Percentiles rank a stretch among this genome's conserved stretches.
These are phyloP conservation scores for Dothidotthia symphoricarpi DNA, from an alignment of 2,329 filamentous ascomycete species.

Conservation along the genomic window DNA sequence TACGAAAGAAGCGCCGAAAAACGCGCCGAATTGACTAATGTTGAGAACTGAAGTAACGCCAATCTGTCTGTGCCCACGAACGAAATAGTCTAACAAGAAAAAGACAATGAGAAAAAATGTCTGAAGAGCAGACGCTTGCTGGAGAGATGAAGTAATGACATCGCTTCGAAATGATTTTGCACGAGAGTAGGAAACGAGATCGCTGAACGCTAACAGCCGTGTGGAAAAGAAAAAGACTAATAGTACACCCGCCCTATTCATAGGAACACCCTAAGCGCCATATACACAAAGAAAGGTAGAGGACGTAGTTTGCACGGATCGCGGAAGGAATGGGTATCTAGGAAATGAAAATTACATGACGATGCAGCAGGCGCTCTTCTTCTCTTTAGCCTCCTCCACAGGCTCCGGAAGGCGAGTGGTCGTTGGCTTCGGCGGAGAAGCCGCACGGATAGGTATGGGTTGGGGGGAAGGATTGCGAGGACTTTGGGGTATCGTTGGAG, in stretches of 20 bases:
- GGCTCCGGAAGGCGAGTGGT: slow-evolving; percentile 56
- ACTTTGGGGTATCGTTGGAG: slow-evolving; percentile 45
- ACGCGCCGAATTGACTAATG: neutral
- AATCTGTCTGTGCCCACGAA: neutral
- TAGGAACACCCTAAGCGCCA: slow-evolving; percentile 23
- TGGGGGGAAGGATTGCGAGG: slow-evolving; percentile 31
- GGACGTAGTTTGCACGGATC: slow-evolving; percentile 20
- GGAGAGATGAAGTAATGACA: neutral
- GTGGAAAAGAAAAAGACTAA: slow-evolving; percentile 13
- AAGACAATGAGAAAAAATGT: too few relatives aligned
- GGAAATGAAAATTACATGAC: slow-evolving; percentile 60
- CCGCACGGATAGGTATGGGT: slow-evolving; percentile 20
- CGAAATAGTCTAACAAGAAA: neutral
- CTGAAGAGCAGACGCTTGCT: too few relatives aligned
- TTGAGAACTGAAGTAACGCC: neutral
- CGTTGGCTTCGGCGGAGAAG: slow-evolving; percentile 34
- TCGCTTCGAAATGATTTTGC: slow-evolving; percentile 7
- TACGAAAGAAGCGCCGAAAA: neutral
- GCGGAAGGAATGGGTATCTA: slow-evolving; percentile 30
- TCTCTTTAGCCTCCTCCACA: slow-evolving; percentile 56
- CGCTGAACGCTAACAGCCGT: slow-evolving; percentile 38
- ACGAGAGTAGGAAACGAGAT: slow-evolving; percentile 19
- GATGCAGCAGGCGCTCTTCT: slow-evolving; percentile 67
- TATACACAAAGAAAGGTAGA: slow-evolving; percentile 27
- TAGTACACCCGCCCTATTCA: slow-evolving; percentile 10